Percentiles rank a stretch among this genome's conserved stretches.
Evolutionary conservation across 192 early-diverging fungal species (phyloP).

Genomic region (Coemansia aciculifera): DNA sequence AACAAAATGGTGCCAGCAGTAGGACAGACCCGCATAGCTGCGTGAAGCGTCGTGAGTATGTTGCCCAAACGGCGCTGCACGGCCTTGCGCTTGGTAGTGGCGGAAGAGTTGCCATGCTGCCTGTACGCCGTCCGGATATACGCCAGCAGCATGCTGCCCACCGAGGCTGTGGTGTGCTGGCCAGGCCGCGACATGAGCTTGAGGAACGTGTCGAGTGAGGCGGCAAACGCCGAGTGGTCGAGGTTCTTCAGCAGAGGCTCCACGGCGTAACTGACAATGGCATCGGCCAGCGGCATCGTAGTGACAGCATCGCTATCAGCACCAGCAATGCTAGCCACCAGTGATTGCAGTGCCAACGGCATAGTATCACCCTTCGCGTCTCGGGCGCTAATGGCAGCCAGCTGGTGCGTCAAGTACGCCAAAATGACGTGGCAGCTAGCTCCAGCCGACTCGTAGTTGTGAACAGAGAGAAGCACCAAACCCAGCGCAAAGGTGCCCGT

Average conservation of each 20-base stretch:
- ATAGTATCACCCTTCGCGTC: neutral
- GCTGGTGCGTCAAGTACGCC: slow-evolving; percentile 19
- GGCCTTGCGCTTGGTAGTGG: slow-evolving; percentile 21
- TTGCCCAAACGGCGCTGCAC: slow-evolving; percentile 33
- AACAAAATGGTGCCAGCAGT: neutral
- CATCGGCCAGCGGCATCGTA: neutral
- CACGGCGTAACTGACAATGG: slow-evolving; percentile 13
- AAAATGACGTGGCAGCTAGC: slow-evolving; percentile 9
- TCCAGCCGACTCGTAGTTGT: slow-evolving; percentile 1
- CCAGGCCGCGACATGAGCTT: slow-evolving; percentile 3
- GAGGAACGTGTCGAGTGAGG: slow-evolving; percentile 18
- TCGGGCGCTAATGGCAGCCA: slow-evolving; percentile 1
- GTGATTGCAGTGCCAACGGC: slow-evolving; percentile 14
- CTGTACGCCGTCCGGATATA: slow-evolving; percentile 24
- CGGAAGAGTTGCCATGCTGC: slow-evolving; percentile 10
- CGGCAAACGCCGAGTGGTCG: slow-evolving; percentile 15
- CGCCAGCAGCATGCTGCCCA: slow-evolving; percentile 23
- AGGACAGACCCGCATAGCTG: slow-evolving; percentile 1
- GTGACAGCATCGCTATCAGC: neutral
- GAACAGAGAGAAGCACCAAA: slow-evolving; percentile 15
- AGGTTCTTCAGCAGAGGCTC: slow-evolving; percentile 42
- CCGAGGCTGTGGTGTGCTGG: neutral
- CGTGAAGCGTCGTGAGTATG: slow-evolving; percentile 26
- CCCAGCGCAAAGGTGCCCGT: slow-evolving; percentile 11
- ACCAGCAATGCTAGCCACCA: slow-evolving; percentile 12